Evolutionary conservation across 257 asterid species (phyloP).

Genomic region (Verbascum thapsus): DNA sequence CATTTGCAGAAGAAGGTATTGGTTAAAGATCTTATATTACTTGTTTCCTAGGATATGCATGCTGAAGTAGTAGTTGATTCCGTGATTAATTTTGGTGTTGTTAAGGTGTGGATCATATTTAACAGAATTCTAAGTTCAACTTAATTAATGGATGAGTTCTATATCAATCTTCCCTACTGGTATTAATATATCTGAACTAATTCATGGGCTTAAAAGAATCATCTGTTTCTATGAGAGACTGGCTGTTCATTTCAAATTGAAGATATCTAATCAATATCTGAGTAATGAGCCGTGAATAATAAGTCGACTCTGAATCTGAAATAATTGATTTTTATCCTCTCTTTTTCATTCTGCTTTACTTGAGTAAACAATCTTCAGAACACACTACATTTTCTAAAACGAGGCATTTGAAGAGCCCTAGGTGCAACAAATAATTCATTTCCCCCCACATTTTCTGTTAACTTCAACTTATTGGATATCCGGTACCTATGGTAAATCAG

Average conservation of each 20-base stretch:
- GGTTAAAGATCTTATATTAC: conserved; percentile 6
- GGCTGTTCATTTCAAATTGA: not conserved
- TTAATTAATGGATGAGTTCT: not conserved
- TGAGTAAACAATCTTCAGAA: not conserved
- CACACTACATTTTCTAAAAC: not conserved
- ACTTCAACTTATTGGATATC: not conserved
- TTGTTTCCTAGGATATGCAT: not conserved
- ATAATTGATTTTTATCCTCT: not conserved
- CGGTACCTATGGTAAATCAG: not conserved
- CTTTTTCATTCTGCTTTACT: not conserved
- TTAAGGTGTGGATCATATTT: not conserved
- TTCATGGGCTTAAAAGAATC: not conserved
- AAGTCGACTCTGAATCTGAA: not conserved
- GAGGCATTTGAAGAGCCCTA: not conserved
- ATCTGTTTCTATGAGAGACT: not conserved
- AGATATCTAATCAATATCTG: not conserved
- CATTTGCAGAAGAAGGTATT: conserved; percentile 27
- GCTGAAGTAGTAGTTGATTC: conserved; percentile 3
- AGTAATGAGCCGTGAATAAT: not conserved
- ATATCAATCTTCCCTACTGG: not conserved
- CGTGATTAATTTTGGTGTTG: not conserved
- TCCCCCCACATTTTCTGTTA: not conserved
- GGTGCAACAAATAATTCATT: not conserved
- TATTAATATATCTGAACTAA: not conserved
- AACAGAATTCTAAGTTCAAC: not conserved